phyloP scores from a whole-genome alignment of 805 yeast species.

The Brettanomyces bruxellensis region DNA sequence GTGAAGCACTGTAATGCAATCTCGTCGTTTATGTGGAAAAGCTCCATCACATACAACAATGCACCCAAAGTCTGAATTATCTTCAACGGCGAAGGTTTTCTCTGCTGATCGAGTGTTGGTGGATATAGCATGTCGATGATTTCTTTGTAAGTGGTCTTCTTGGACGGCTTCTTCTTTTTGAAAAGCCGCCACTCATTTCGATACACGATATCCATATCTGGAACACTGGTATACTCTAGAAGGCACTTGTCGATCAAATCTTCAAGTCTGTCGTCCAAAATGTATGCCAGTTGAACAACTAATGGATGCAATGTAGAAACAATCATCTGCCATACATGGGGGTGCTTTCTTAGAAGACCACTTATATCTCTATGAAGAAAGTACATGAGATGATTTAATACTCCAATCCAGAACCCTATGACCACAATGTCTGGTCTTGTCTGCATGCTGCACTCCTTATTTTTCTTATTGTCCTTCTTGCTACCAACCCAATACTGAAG shows the following conservation, averaged over 20 bases:
- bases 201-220: constrained; percentile 71
- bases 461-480: constrained; percentile 13
- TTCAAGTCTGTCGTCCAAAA: constrained; percentile 53
- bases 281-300: constrained; percentile 55
- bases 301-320: constrained; percentile 48
- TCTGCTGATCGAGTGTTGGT: constrained; percentile 69
- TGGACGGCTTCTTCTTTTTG: constrained; percentile 30
- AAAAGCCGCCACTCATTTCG: constrained; percentile 57
- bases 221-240: constrained; percentile 71
- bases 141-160: constrained; percentile 53
- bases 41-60: constrained; percentile 69
- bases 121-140: constrained; percentile 73
- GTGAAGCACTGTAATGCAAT: constrained; percentile 73
- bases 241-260: constrained; percentile 55
- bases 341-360: constrained; percentile 43
- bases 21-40: constrained; percentile 73
- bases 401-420: constrained; percentile 84
- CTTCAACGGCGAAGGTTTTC: constrained; percentile 83
- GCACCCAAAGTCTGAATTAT: constrained; percentile 86
- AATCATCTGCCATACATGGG: constrained; percentile 51
- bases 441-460: constrained; percentile 4
- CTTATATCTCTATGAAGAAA: constrained; percentile 62
- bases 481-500: constrained; percentile 19
- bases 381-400: constrained; percentile 66
- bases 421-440: constrained; percentile 45